A percentile compares a stretch with the other conserved stretches of the same genome.
Evolutionary conservation across 257 asterid genomes (phyloP).

Genomic region (Linderniella brevidens): DNA sequence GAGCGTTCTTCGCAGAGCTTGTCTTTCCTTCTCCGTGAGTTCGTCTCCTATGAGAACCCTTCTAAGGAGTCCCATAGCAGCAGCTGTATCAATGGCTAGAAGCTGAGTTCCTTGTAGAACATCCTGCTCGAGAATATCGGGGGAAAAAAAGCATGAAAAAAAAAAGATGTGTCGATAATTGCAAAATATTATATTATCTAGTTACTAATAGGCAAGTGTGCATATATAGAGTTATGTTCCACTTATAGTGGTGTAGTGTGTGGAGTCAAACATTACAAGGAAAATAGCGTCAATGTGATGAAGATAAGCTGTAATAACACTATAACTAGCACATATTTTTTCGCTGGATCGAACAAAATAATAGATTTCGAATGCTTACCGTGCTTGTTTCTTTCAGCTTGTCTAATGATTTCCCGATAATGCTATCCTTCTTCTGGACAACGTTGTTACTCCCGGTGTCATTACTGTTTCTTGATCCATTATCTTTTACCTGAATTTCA

Average conservation of each 20-base stretch:
- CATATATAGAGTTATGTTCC: too few relatives aligned
- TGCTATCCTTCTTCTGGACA: conserved; percentile 54
- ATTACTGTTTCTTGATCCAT: conserved; percentile 18
- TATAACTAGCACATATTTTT: background rate
- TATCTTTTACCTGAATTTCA: conserved; percentile 36
- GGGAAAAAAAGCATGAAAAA: background rate
- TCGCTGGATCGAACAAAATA: background rate
- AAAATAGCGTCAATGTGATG: too few relatives aligned
- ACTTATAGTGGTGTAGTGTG: too few relatives aligned
- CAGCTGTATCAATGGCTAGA: conserved; percentile 85
- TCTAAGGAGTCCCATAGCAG: conserved; percentile 64
- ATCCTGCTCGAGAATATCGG: conserved; percentile 34
- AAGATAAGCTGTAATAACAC: too few relatives aligned
- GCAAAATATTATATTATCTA: too few relatives aligned
- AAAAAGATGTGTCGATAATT: background rate
- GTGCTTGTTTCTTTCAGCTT: conserved; percentile 87
- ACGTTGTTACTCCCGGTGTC: conserved; percentile 21
- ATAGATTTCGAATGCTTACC: conserved; percentile 19
- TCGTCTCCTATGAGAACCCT: conserved; percentile 75
- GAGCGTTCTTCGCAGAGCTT: conserved; percentile 78
- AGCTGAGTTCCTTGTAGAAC: conserved; percentile 98
- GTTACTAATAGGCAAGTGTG: too few relatives aligned
- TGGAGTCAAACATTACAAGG: too few relatives aligned
- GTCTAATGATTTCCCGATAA: conserved; percentile 68
- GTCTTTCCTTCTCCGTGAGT: conserved; percentile 79